Evolutionary conservation across 1,284 basidiomycete species (phyloP).

Genomic region (Macrocystidia cucumis): DNA sequence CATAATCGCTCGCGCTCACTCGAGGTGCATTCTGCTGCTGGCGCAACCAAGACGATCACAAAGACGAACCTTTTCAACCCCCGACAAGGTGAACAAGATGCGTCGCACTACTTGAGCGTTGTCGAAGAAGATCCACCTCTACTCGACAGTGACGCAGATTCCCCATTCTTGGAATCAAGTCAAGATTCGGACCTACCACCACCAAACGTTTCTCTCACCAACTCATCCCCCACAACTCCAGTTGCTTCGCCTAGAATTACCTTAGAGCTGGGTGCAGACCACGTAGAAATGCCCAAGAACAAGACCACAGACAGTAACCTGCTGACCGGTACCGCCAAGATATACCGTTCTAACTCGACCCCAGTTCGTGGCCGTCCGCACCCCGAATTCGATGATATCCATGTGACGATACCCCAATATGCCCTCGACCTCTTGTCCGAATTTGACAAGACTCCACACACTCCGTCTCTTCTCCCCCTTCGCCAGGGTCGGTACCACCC

Average conservation of each 20-base stretch:
- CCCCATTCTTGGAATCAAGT: too few relatives aligned
- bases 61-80: background rate
- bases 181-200: background rate
- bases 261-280: slow-evolving; percentile 2
- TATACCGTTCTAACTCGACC: slow-evolving; percentile 16
- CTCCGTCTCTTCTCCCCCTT: too few relatives aligned
- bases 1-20: slow-evolving; percentile 21
- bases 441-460: too few relatives aligned
- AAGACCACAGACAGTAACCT: background rate
- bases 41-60: slow-evolving; percentile 3
- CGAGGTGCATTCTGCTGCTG: slow-evolving; percentile 12
- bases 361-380: slow-evolving; percentile 9
- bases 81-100: background rate
- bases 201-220: background rate
- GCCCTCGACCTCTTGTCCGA: slow-evolving; percentile 20
- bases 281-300: slow-evolving; percentile 2
- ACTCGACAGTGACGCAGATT: background rate
- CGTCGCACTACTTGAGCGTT: background rate
- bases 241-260: slow-evolving; percentile 1
- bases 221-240: background rate
- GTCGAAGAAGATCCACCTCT: background rate
- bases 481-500: too few relatives aligned
- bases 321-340: slow-evolving; percentile 19
- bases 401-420: slow-evolving; percentile 22
- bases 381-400: slow-evolving; percentile 14